Conservation (phyloP, 345 rosid genomes). For the Salix koriyanagi region DNA sequence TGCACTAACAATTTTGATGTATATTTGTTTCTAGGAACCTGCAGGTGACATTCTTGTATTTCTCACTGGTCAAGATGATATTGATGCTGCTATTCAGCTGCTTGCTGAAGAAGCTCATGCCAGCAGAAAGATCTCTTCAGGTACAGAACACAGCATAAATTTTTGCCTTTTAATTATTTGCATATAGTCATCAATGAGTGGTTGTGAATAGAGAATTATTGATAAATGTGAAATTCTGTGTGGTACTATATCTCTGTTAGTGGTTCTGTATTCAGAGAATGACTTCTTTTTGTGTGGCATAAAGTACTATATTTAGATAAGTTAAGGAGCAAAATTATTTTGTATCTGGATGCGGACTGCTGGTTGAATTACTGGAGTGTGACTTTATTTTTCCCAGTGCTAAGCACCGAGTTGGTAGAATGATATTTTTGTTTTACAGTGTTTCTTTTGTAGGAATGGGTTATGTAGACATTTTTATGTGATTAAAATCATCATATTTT, state of each 20-base stretch:
- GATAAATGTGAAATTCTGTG: background rate
- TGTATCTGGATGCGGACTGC: background rate
- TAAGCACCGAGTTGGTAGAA: background rate
- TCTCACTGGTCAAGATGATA: conserved; percentile 98
- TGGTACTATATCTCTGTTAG: too few relatives aligned
- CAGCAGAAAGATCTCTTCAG: conserved; percentile 57
- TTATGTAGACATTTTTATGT: background rate
- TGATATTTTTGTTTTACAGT: background rate
- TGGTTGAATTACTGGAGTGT: background rate
- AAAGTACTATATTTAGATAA: background rate
- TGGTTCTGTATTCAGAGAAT: too few relatives aligned
- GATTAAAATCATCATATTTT: conserved; percentile 21
- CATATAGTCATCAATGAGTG: background rate
- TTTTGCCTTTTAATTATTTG: conserved; percentile 6
- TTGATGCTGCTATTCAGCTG: conserved; percentile 61
- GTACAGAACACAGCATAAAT: conserved; percentile 28
- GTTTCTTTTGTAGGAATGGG: too few relatives aligned
- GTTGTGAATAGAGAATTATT: background rate
- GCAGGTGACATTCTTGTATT: conserved; percentile 85
- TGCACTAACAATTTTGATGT: background rate
- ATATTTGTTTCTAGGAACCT: conserved; percentile 54
- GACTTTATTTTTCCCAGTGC: too few relatives aligned
- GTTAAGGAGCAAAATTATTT: background rate
- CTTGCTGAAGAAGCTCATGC: conserved; percentile 70
- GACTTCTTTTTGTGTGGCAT: background rate